These are phyloP conservation scores for Rhodotorula sp. DNA, from an alignment of 1,284 basidiomycete genomes.

Conservation along the genomic window DNA sequence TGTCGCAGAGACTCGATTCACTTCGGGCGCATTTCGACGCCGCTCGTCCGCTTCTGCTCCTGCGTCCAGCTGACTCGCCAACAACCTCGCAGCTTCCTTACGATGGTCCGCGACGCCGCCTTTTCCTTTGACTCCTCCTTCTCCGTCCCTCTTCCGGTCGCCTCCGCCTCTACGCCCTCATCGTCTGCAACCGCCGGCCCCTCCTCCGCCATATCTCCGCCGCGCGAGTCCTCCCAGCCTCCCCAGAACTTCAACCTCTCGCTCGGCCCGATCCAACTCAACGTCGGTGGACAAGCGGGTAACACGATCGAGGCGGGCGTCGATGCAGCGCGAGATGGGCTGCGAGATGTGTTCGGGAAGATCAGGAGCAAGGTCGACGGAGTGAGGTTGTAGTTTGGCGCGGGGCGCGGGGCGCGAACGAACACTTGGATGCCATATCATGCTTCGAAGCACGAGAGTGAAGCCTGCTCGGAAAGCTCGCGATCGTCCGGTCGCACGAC, in stretches of 20 bases:
- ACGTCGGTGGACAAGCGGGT: slow-evolving; percentile 74
- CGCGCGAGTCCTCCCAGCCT: slow-evolving; percentile 54
- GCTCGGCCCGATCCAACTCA: slow-evolving; percentile 84
- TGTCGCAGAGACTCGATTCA: too few species aligned
- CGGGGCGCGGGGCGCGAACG: too few species aligned
- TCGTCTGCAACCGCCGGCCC: background rate
- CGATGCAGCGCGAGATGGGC: slow-evolving; percentile 59
- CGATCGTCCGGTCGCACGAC: too few species aligned
- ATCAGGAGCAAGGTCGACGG: slow-evolving; percentile 80
- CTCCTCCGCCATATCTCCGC: background rate
- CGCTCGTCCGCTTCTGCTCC: too few species aligned
- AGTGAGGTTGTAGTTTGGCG: slow-evolving; percentile 29
- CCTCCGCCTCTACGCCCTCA: background rate
- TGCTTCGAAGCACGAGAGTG: too few species aligned
- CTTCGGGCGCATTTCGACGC: too few species aligned
- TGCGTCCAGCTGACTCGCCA: background rate
- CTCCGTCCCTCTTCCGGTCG: slow-evolving; percentile 62
- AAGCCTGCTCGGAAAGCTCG: too few species aligned
- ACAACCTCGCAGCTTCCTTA: slow-evolving; percentile 27
- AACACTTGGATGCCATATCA: too few species aligned
- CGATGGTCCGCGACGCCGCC: slow-evolving; percentile 43
- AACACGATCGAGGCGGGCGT: slow-evolving; percentile 62
- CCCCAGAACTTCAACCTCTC: slow-evolving; percentile 69
- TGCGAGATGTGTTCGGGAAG: slow-evolving; percentile 79
- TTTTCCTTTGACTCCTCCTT: slow-evolving; percentile 56